Conservation (phyloP, 2,329 filamentous ascomycete species). For the Hypoxylon sp. region DNA sequence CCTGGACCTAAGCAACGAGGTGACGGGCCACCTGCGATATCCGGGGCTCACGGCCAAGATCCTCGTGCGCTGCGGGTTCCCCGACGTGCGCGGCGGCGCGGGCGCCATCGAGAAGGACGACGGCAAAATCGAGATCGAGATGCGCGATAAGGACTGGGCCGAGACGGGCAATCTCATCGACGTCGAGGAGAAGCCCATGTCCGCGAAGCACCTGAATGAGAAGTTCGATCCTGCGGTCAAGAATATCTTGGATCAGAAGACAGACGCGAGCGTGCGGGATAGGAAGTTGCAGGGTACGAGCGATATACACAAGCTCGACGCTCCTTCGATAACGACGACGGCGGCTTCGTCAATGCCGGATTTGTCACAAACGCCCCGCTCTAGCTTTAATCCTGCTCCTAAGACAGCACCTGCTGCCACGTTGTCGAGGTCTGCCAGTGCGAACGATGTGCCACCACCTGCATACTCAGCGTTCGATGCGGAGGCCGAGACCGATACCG, state of each 20-base stretch:
- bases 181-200: conserved; percentile 53
- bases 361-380: conserved; percentile 5
- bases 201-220: conserved; percentile 44
- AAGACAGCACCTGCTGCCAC: neutral
- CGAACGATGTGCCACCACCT: conserved; percentile 17
- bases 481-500: neutral
- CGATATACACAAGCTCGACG: conserved; percentile 20
- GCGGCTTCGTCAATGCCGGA: conserved; percentile 5
- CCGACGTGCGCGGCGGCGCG: conserved; percentile 57
- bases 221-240: conserved; percentile 48
- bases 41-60: conserved; percentile 64
- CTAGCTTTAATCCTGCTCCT: neutral
- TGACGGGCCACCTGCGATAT: conserved; percentile 65
- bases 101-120: conserved; percentile 64
- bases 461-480: conserved; percentile 10
- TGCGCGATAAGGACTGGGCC: conserved; percentile 50
- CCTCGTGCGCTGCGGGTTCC: conserved; percentile 64
- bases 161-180: conserved; percentile 56
- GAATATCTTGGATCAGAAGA: conserved; percentile 44
- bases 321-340: neutral
- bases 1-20: conserved; percentile 64
- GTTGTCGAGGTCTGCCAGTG: conserved; percentile 13
- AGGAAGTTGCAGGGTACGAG: conserved; percentile 32
- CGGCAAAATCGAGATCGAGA: conserved; percentile 48
- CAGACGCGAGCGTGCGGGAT: conserved; percentile 36